These are phyloP conservation scores for Ophiostoma pallidulum DNA, from an alignment of 2,329 filamentous ascomycete genomes.

Conservation along the genomic window DNA sequence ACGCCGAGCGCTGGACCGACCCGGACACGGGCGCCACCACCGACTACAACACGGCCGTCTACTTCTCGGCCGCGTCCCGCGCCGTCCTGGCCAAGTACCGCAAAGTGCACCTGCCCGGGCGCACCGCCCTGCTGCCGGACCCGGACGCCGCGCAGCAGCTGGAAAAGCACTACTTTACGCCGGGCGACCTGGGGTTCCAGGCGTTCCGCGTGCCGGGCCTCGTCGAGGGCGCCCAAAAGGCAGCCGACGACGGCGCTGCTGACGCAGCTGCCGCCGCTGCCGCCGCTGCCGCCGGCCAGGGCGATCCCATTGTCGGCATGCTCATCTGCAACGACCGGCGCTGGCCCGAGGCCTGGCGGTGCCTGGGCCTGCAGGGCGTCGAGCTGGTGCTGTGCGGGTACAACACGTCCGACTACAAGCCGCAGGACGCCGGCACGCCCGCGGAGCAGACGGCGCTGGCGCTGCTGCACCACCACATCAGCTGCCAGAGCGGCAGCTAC, in stretches of 20 bases:
- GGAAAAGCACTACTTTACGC: slow-evolving; percentile 46
- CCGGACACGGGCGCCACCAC: slow-evolving; percentile 22
- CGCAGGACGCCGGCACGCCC: slow-evolving; percentile 26
- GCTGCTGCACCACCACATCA: slow-evolving; percentile 40
- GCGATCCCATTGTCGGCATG: slow-evolving; percentile 44
- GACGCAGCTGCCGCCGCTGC: background rate
- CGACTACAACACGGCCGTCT: slow-evolving; percentile 42
- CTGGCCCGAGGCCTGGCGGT: slow-evolving; percentile 43
- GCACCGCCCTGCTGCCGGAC: slow-evolving; percentile 39
- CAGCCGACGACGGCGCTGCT: slow-evolving; percentile 17
- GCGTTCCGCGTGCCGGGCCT: slow-evolving; percentile 43
- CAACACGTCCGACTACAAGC: slow-evolving; percentile 39
- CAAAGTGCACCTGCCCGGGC: slow-evolving; percentile 46
- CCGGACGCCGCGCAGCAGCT: slow-evolving; percentile 42
- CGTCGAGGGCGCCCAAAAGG: slow-evolving; percentile 28
- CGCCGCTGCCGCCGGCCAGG: slow-evolving; percentile 21
- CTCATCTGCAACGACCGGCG: slow-evolving; percentile 45
- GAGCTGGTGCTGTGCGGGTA: slow-evolving; percentile 35
- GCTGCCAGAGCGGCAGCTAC: slow-evolving; percentile 41
- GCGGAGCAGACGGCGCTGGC: slow-evolving; percentile 36
- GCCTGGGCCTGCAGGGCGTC: slow-evolving; percentile 39
- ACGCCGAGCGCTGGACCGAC: slow-evolving; percentile 35
- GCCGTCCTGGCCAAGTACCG: slow-evolving; percentile 42
- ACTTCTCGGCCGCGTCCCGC: slow-evolving; percentile 36
- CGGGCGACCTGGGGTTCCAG: slow-evolving; percentile 42